Percentiles rank a stretch among this genome's conserved stretches.
Conservation (phyloP, 1,284 basidiomycete genomes). For the Cutaneotrichosporon cavernicola region DNA sequence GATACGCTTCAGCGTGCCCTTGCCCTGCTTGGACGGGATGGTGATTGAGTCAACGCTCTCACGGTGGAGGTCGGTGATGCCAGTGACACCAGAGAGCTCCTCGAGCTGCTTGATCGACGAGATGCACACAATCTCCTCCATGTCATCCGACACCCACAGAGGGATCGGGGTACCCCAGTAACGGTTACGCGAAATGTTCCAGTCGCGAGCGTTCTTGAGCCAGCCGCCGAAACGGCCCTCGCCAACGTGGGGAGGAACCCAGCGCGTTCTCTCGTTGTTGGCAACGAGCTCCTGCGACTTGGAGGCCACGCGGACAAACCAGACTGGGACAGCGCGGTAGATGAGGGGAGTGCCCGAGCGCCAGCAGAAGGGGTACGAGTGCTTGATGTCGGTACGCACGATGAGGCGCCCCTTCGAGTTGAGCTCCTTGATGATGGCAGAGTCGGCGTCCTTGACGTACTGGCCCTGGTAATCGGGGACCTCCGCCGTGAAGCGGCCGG, state of each 20-base stretch:
- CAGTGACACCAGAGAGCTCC: constrained; percentile 76
- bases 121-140: constrained; percentile 87
- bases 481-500: constrained; percentile 80
- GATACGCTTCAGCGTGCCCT: constrained; percentile 82
- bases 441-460: constrained; percentile 93
- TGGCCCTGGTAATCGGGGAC: constrained; percentile 88
- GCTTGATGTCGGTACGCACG: constrained; percentile 80
- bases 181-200: constrained; percentile 98
- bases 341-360: constrained; percentile 92
- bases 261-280: constrained; percentile 88
- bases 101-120: constrained; percentile 88
- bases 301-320: constrained; percentile 90
- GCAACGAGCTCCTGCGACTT: constrained; percentile 81
- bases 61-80: constrained; percentile 89
- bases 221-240: constrained; percentile 95
- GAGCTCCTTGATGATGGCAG: constrained; percentile 86
- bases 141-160: constrained; percentile 91
- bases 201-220: constrained; percentile 95
- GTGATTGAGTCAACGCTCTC: constrained; percentile 95
- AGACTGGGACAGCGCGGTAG: constrained; percentile 92
- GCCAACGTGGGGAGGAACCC: constrained; percentile 90
- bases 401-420: constrained; percentile 86
- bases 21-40: constrained; percentile 88
- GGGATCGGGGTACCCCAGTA: constrained; percentile 99
- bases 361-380: constrained; percentile 98